Evolutionary conservation across 306 rosid species (phyloP).

Genomic region (Dalbergia oliveri): DNA sequence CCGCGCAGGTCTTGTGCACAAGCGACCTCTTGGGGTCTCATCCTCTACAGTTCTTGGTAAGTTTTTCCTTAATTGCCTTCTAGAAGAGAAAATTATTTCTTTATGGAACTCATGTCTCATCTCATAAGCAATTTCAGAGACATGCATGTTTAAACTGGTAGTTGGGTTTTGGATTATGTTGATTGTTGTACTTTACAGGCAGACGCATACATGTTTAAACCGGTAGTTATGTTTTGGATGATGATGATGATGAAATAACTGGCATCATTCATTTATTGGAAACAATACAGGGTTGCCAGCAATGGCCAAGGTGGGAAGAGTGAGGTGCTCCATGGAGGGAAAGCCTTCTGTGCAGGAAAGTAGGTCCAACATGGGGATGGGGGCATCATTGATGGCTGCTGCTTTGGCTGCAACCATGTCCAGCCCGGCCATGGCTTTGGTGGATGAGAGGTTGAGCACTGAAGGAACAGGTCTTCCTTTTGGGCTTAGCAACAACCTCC

Average conservation of each 20-base stretch:
- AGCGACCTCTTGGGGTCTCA: constrained; percentile 58
- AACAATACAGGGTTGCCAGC: constrained; percentile 67
- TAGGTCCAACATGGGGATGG: constrained; percentile 64
- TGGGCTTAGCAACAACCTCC: constrained; percentile 95
- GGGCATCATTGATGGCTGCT: constrained; percentile 78
- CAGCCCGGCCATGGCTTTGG: constrained; percentile 91
- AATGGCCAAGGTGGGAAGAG: constrained; percentile 70
- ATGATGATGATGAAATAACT: background rate
- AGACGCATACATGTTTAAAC: background rate
- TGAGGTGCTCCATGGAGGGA: constrained; percentile 75
- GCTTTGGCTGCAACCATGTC: constrained; percentile 69
- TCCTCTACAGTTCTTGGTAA: constrained; percentile 80
- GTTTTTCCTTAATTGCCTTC: constrained; percentile 12
- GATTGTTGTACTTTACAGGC: background rate
- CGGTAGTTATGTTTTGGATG: background rate
- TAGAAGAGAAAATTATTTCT: background rate
- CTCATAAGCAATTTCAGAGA: background rate
- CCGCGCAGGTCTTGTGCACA: constrained; percentile 64
- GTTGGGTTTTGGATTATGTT: background rate
- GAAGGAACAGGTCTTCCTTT: constrained; percentile 98
- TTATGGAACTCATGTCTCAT: background rate
- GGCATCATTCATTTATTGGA: background rate
- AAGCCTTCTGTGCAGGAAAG: constrained; percentile 50
- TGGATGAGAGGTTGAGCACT: constrained; percentile 89
- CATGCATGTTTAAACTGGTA: background rate